phyloP scores from a whole-genome alignment of 2,329 filamentous ascomycete species.

The Volutella citrinella region DNA sequence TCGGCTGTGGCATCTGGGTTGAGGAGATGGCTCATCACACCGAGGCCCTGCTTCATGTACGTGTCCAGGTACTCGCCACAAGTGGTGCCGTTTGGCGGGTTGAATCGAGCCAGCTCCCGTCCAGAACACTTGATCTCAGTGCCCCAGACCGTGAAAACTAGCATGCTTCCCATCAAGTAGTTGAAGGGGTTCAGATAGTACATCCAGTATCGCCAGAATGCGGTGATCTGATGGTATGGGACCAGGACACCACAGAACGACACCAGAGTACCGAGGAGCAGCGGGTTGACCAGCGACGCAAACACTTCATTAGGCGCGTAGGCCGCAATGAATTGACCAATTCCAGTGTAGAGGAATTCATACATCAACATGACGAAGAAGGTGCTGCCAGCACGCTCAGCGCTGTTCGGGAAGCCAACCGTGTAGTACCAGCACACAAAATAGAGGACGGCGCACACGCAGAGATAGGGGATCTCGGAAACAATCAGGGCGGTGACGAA shows the following conservation, averaged over 20 bases:
- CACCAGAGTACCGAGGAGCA: constrained; percentile 57
- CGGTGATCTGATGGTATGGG: constrained; percentile 58
- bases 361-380: constrained; percentile 57
- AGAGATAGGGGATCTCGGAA: constrained; percentile 45
- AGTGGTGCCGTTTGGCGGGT: constrained; percentile 48
- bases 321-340: constrained; percentile 62
- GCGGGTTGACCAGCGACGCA: constrained; percentile 54
- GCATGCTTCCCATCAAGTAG: constrained; percentile 56
- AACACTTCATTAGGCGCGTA: constrained; percentile 61
- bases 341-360: constrained; percentile 58
- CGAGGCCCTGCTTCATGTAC: constrained; percentile 46
- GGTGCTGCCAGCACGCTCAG: constrained; percentile 46
- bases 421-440: constrained; percentile 58
- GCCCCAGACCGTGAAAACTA: constrained; percentile 50
- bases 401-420: constrained; percentile 45
- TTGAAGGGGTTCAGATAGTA: constrained; percentile 61
- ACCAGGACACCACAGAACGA: constrained; percentile 75
- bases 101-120: constrained; percentile 49
- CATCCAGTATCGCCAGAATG: constrained; percentile 68
- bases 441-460: constrained; percentile 44
- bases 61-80: constrained; percentile 55
- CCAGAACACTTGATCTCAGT: constrained; percentile 43
- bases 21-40: constrained; percentile 47
- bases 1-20: constrained; percentile 56
- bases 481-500: constrained; percentile 53